A percentile compares a stretch with the other conserved stretches of the same genome.
These are phyloP conservation scores for Boletus sp. DNA, from an alignment of 1,284 basidiomycete species.

Conservation along the genomic window DNA sequence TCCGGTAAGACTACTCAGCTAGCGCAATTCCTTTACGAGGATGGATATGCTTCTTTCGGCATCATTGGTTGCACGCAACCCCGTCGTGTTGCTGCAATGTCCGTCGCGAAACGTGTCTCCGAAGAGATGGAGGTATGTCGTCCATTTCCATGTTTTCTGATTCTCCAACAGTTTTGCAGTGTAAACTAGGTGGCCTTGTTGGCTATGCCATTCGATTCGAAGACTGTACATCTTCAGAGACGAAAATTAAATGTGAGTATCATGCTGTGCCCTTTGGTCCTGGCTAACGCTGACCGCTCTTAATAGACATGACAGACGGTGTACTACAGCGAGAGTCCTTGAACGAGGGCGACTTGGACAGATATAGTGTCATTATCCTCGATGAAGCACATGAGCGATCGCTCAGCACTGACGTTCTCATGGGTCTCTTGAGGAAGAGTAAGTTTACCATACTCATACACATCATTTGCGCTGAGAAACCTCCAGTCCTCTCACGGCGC, in stretches of 20 bases:
- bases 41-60: slow-evolving; percentile 89
- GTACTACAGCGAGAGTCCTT: slow-evolving; percentile 93
- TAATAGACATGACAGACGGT: slow-evolving; percentile 95
- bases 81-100: slow-evolving; percentile 98
- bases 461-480: slow-evolving; percentile 14
- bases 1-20: slow-evolving; percentile 96
- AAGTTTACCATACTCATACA: slow-evolving; percentile 33
- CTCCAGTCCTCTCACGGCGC: slow-evolving; percentile 83
- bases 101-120: slow-evolving; percentile 97
- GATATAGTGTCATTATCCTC: slow-evolving; percentile 94
- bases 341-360: slow-evolving; percentile 94
- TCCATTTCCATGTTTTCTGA: slow-evolving; percentile 1
- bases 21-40: slow-evolving; percentile 92
- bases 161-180: slow-evolving; percentile 45
- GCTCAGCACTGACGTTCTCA: slow-evolving; percentile 94
- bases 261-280: neutral
- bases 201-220: slow-evolving; percentile 99
- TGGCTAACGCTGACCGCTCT: slow-evolving; percentile 9
- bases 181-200: slow-evolving; percentile 85
- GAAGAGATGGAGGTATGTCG: slow-evolving; percentile 84
- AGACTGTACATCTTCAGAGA: slow-evolving; percentile 91
- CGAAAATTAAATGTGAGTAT: slow-evolving; percentile 89
- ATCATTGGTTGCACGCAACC: slow-evolving; percentile 97
- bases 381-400: slow-evolving; percentile 98
- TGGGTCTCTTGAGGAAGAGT: slow-evolving; percentile 96